These are phyloP conservation scores for Agapanthus africanus DNA, from an alignment of 106 monocot species.

Conservation along the genomic window DNA sequence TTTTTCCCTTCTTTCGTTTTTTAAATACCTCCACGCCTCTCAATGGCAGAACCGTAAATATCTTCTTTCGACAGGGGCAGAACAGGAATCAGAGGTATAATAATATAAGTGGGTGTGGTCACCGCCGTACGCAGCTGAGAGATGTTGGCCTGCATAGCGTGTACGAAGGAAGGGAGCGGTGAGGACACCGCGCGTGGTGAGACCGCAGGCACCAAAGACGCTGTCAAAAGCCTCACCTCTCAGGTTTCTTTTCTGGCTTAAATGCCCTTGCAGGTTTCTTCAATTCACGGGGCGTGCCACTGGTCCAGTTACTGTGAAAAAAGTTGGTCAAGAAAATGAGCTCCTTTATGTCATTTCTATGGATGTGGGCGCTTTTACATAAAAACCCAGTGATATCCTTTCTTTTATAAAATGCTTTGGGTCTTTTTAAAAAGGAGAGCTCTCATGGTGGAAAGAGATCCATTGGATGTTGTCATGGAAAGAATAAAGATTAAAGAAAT, in stretches of 20 bases:
- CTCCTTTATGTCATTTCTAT: constrained; percentile 28
- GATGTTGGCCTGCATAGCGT: constrained; percentile 12
- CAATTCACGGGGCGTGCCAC: not conserved
- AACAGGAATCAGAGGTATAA: not conserved
- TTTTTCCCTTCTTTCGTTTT: not conserved
- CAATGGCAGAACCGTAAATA: not conserved
- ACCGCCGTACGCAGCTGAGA: not conserved
- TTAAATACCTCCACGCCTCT: too few species aligned
- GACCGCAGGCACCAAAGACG: not conserved
- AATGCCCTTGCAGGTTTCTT: not conserved
- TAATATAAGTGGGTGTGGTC: not conserved
- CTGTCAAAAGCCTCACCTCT: constrained; percentile 4
- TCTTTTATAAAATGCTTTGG: not conserved
- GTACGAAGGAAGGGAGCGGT: constrained; percentile 7
- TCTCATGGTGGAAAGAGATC: constrained; percentile 23
- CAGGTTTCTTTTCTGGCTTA: not conserved
- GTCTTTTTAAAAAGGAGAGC: constrained; percentile 34
- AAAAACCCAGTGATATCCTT: not conserved
- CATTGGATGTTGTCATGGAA: constrained; percentile 18
- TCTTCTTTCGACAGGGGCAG: not conserved
- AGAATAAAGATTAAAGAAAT: constrained; percentile 18
- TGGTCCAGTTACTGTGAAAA: constrained; percentile 6
- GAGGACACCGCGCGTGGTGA: constrained; percentile 10
- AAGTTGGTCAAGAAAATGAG: constrained; percentile 29
- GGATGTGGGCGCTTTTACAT: not conserved